Conservation (phyloP, 441 rosid species). For the Gossypium gossypioides region DNA sequence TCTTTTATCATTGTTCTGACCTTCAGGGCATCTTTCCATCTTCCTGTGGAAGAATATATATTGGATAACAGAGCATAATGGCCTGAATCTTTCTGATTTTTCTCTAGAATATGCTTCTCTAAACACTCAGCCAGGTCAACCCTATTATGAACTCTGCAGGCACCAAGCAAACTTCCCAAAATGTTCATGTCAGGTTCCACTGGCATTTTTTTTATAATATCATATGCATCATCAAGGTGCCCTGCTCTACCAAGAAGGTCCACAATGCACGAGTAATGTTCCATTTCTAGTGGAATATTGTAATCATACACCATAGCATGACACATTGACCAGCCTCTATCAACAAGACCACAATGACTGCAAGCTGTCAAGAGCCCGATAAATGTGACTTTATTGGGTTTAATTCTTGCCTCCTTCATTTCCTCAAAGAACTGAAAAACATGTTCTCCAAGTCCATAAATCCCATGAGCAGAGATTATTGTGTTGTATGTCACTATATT, state of each 20-base stretch:
- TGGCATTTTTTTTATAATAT: constrained; percentile 20
- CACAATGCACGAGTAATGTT: constrained; percentile 30
- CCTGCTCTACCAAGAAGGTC: constrained; percentile 32
- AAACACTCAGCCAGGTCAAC: constrained; percentile 18
- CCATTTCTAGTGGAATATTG: constrained; percentile 19
- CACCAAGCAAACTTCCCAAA: constrained; percentile 30
- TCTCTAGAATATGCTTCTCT: constrained; percentile 10
- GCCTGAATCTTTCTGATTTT: constrained; percentile 21
- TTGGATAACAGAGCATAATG: constrained; percentile 23
- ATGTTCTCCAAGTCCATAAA: constrained; percentile 20
- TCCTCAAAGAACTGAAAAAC: constrained; percentile 19
- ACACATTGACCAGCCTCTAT: constrained; percentile 20
- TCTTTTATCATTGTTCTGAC: constrained; percentile 21
- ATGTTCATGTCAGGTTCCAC: constrained; percentile 22
- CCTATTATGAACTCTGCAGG: constrained; percentile 25
- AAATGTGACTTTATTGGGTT: constrained; percentile 29
- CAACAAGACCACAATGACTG: constrained; percentile 27
- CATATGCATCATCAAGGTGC: constrained; percentile 11
- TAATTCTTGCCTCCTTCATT: constrained; percentile 24
- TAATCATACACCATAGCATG: constrained; percentile 21
- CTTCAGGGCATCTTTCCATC: constrained; percentile 25
- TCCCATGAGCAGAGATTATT: constrained; percentile 25
- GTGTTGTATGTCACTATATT: constrained; percentile 28
- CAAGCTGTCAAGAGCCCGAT: constrained; percentile 26
- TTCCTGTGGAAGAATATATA: constrained; percentile 19